A percentile compares a stretch with the other conserved stretches of the same genome.
phyloP scores from a whole-genome alignment of 169 alveolate genomes.

The Eimeria mitis region DNA sequence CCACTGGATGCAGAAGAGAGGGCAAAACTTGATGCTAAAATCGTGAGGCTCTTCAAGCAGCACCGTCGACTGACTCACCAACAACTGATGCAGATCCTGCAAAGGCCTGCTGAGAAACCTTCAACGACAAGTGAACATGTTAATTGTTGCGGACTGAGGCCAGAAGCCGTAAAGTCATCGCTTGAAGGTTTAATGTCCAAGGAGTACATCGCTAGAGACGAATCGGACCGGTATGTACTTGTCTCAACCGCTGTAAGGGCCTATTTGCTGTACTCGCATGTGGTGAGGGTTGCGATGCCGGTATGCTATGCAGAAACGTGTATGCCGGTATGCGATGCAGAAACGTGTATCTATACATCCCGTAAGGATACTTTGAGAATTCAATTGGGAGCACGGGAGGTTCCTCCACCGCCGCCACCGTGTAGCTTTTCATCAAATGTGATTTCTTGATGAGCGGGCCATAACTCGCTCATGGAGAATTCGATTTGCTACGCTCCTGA shows the following conservation, averaged over 20 bases:
- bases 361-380: not conserved
- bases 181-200: conserved; percentile 65
- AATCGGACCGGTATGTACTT: conserved; percentile 52
- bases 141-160: conserved; percentile 18
- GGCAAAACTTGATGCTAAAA: conserved; percentile 40
- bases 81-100: conserved; percentile 52
- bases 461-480: not conserved
- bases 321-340: conserved; percentile 67
- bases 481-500: not conserved
- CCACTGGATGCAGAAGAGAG: conserved; percentile 62
- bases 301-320: conserved; percentile 62
- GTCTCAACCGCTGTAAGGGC: not conserved
- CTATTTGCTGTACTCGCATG: not conserved
- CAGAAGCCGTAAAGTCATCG: conserved; percentile 39
- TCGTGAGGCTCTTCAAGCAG: conserved; percentile 47
- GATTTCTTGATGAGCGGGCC: not conserved
- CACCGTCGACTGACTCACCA: conserved; percentile 68
- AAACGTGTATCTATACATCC: conserved; percentile 49
- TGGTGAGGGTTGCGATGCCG: not conserved
- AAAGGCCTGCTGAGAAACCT: not conserved
- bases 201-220: conserved; percentile 68
- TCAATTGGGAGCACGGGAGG: not conserved
- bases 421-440: not conserved
- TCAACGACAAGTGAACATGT: not conserved
- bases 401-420: not conserved